Conservation (phyloP, 257 asterid genomes). For the Parsonsia alboflavescens region DNA sequence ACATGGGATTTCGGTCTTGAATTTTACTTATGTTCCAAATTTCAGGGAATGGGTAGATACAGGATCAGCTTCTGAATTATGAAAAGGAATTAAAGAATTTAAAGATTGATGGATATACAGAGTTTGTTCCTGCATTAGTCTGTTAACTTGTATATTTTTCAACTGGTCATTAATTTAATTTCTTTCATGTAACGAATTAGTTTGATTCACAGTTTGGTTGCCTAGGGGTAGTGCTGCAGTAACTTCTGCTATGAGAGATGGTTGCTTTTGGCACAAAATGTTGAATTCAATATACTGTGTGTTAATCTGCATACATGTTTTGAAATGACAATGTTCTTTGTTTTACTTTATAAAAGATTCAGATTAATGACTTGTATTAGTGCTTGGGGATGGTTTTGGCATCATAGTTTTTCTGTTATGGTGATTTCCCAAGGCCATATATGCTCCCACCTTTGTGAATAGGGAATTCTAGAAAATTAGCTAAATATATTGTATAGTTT, state of each 20-base stretch:
- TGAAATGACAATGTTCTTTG: not conserved
- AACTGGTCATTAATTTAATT: not conserved
- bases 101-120: not conserved
- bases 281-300: not conserved
- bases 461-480: not conserved
- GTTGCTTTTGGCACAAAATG: not conserved
- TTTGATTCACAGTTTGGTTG: not conserved
- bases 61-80: not conserved
- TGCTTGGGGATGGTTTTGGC: not conserved
- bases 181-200: not conserved
- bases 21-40: not conserved
- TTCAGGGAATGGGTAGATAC: not conserved
- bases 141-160: not conserved
- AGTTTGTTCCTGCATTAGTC: not conserved
- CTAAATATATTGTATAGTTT: not conserved
- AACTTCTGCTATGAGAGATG: not conserved
- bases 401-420: not conserved
- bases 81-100: not conserved
- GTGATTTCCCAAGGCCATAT: not conserved
- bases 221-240: not conserved
- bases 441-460: not conserved
- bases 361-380: not conserved
- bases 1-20: not conserved
- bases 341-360: not conserved
- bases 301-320: not conserved